These are phyloP conservation scores for Polychaeton citri DNA, from an alignment of 2,329 filamentous ascomycete genomes.

Conservation along the genomic window DNA sequence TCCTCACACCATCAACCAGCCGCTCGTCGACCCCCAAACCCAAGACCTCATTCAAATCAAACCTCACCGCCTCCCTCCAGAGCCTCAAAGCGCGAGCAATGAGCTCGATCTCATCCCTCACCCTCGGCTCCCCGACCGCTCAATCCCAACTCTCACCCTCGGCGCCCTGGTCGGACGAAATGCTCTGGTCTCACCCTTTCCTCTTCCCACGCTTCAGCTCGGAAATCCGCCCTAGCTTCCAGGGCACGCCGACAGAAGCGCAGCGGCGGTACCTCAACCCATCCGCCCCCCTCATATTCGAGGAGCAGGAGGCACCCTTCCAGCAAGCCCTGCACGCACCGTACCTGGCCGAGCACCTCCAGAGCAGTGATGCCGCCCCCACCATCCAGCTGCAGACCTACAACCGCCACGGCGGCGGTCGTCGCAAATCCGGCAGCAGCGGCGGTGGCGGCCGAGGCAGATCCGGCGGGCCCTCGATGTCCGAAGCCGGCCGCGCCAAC, in stretches of 20 bases:
- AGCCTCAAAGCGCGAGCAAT: slow-evolving; percentile 46
- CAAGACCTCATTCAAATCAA: slow-evolving; percentile 45
- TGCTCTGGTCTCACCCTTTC: slow-evolving; percentile 45
- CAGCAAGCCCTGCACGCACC: slow-evolving; percentile 22
- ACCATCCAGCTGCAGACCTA: slow-evolving; percentile 54
- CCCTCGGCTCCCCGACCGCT: slow-evolving; percentile 14
- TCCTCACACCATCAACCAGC: slow-evolving; percentile 14
- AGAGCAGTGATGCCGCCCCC: slow-evolving; percentile 27
- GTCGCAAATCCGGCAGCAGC: slow-evolving; percentile 6
- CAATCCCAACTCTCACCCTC: slow-evolving; percentile 7
- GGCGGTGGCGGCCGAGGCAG: slow-evolving; percentile 8
- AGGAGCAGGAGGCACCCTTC: slow-evolving; percentile 24
- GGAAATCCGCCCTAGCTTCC: slow-evolving; percentile 45
- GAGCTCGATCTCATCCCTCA: slow-evolving; percentile 47
- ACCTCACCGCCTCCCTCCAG: slow-evolving; percentile 48
- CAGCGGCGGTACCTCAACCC: slow-evolving; percentile 50
- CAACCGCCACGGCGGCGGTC: slow-evolving; percentile 18
- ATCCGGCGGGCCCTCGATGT: slow-evolving; percentile 23
- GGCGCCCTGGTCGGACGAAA: slow-evolving; percentile 42
- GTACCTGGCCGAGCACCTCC: slow-evolving; percentile 15
- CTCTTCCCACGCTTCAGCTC: slow-evolving; percentile 45
- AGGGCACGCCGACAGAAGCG: slow-evolving; percentile 40
- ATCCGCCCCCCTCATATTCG: slow-evolving; percentile 25
- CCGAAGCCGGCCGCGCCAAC: slow-evolving; percentile 25
- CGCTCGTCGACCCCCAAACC: slow-evolving; percentile 26